Evolutionary conservation across 2,329 filamentous ascomycete genomes (phyloP), one percentile per base, ranked within the genome.

Genomic region (Penicillium sp.): DNA sequence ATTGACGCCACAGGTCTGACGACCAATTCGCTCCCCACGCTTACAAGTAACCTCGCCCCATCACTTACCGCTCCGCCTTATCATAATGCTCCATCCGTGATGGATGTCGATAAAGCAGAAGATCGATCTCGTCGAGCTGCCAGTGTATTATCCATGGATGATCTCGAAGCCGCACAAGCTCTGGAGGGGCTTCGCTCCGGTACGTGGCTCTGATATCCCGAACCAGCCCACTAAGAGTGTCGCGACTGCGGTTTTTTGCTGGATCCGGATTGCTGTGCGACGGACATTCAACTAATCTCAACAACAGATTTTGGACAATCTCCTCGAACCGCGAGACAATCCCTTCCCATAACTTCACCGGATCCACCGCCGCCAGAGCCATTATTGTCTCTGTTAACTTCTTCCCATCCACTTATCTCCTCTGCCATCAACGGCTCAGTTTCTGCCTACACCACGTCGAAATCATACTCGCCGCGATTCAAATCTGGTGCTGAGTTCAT

Each of bases 401-500:
- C 90, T 3, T 90, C 90, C 1, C 91, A 97, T 68, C 93, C 93
- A 0, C 80, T 95, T 58, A 82, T 97, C 16, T 91, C 90, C 10
- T 90, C 86, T 29, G 91, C 91, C 0, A 92, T 96, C 64, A 90
- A 90, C 62, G 86, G 87, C 50, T 93, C 91, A 0, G 83, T 93
- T 8, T 91, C 89, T 1, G 90, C 90, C 1, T 97, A 97, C 71
- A 87, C 88, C 29, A 87, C 83, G 3, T 91, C 90, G 12, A 97
- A 97, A 74, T 90, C 92, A 63, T 95, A 93, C 66, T 95, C 91
- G 1, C 91, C 93, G 0, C 84, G 89, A 2, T 90, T 97, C 69
- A 91, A 90, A 72, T 89, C 89, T n/a, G 85, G 91, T 57, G 93
- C 90, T 46, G 91, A 96, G 70, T 91, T 95, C 65, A 86, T 97